A percentile compares a stretch with the other conserved stretches of the same genome.
Conservation (phyloP, 352 stramenopile species). For the Phytophthora pseudosyringae region DNA sequence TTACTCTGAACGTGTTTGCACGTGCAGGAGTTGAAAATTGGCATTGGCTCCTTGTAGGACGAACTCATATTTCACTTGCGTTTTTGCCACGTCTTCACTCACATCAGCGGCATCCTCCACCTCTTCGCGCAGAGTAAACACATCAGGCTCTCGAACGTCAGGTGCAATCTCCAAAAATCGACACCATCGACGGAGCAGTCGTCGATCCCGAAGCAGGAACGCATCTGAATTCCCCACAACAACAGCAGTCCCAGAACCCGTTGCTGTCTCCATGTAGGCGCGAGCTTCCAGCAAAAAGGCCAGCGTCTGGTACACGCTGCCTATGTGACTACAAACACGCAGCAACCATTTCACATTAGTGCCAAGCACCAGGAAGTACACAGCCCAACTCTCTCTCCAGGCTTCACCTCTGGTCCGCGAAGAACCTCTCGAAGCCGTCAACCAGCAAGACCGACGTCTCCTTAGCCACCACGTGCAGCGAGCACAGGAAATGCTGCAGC, state of each 20-base stretch:
- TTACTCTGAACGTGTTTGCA: conserved; percentile 24
- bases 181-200: conserved; percentile 57
- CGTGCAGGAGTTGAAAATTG: conserved; percentile 44
- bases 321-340: conserved; percentile 33
- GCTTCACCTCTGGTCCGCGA: conserved; percentile 41
- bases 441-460: conserved; percentile 61
- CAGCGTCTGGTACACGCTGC: conserved; percentile 67
- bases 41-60: conserved; percentile 23
- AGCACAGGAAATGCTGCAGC: conserved; percentile 70
- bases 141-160: conserved; percentile 24
- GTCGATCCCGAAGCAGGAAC: conserved; percentile 47
- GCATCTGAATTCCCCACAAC: conserved; percentile 41
- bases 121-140: conserved; percentile 46
- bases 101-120: conserved; percentile 18
- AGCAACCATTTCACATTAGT: conserved; percentile 6
- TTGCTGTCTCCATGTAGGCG: conserved; percentile 53
- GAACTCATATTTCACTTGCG: conserved; percentile 46
- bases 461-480: conserved; percentile 55
- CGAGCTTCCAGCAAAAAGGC: conserved; percentile 59
- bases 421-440: conserved; percentile 66
- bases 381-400: neutral
- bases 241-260: conserved; percentile 43
- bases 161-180: conserved; percentile 50
- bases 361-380: neutral
- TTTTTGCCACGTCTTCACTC: conserved; percentile 12